Conservation (phyloP, 805 yeast genomes). For the Ogataea thermomethanolica region DNA sequence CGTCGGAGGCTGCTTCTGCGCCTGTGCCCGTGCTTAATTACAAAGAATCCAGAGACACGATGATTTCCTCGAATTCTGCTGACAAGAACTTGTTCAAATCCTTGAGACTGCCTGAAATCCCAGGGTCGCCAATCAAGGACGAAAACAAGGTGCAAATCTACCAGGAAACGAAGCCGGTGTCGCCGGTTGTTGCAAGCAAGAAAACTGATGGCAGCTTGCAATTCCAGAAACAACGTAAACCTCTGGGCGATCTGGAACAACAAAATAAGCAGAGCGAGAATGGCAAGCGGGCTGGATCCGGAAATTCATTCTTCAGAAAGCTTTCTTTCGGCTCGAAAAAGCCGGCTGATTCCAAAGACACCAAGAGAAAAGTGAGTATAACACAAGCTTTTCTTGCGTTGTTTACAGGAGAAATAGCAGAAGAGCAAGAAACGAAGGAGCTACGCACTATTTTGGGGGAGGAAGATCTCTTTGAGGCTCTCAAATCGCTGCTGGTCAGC, state of each 20-base stretch:
- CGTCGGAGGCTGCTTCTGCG: constrained; percentile 18
- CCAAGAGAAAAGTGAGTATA: constrained; percentile 21
- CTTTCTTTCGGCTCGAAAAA: constrained; percentile 48
- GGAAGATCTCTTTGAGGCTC: constrained; percentile 61
- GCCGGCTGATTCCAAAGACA: constrained; percentile 11
- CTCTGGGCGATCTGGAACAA: constrained; percentile 24
- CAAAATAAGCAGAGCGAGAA: constrained; percentile 14
- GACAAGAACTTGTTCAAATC: constrained; percentile 42
- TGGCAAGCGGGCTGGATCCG: constrained; percentile 18
- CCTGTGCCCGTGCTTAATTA: constrained; percentile 23
- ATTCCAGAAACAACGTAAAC: constrained; percentile 23
- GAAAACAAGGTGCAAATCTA: constrained; percentile 21
- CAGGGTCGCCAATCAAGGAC: constrained; percentile 36
- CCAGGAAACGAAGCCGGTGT: constrained; percentile 14
- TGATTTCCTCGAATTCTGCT: constrained; percentile 37
- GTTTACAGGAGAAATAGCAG: constrained; percentile 29
- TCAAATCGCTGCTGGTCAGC: constrained; percentile 55
- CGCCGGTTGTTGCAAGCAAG: constrained; percentile 14
- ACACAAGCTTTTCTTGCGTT: constrained; percentile 39
- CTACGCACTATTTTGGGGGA: constrained; percentile 36
- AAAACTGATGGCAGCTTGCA: constrained; percentile 13
- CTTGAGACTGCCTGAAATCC: constrained; percentile 47
- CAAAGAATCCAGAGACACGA: constrained; percentile 38
- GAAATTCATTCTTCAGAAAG: constrained; percentile 41
- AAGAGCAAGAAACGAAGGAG: constrained; percentile 31